Conservation (phyloP, 257 asterid genomes). For the Lavandula angustifolia region DNA sequence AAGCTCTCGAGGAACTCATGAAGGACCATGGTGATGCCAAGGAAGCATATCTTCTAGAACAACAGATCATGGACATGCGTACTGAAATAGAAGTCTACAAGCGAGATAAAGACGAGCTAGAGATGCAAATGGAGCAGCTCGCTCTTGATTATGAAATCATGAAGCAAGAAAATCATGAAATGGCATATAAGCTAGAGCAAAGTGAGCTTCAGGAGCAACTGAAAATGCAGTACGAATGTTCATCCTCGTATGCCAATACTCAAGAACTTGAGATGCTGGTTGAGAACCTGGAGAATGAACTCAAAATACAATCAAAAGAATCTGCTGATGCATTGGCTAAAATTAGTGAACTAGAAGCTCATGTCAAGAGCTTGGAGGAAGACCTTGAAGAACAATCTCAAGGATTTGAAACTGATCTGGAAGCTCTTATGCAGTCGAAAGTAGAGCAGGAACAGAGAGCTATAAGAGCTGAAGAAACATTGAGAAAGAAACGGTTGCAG, state of each 20-base stretch:
- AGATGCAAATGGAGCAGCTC: slow-evolving; percentile 96
- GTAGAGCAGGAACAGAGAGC: slow-evolving; percentile 96
- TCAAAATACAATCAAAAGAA: slow-evolving; percentile 52
- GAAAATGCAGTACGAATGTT: slow-evolving; percentile 84
- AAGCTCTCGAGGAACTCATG: slow-evolving; percentile 72
- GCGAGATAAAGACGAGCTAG: slow-evolving; percentile 79
- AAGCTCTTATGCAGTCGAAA: slow-evolving; percentile 56
- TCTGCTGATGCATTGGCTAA: slow-evolving; percentile 44
- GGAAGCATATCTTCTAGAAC: slow-evolving; percentile 69
- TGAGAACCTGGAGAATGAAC: slow-evolving; percentile 64
- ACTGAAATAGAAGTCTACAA: slow-evolving; percentile 67
- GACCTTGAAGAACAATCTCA: slow-evolving; percentile 81
- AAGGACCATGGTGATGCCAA: slow-evolving; percentile 70
- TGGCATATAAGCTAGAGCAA: slow-evolving; percentile 78
- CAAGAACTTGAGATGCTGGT: slow-evolving; percentile 70
- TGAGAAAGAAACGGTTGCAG: slow-evolving; percentile 74
- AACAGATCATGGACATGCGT: slow-evolving; percentile 71
- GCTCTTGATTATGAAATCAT: slow-evolving; percentile 93
- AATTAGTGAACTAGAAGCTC: slow-evolving; percentile 59
- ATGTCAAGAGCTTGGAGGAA: no score
- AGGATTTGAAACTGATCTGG: slow-evolving; percentile 77
- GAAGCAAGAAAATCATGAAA: slow-evolving; percentile 91
- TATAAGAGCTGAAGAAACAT: slow-evolving; percentile 76
- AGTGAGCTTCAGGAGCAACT: slow-evolving; percentile 83
- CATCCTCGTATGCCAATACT: slow-evolving; percentile 52